Percentiles rank a stretch among this genome's conserved stretches.
phyloP scores from a whole-genome alignment of 1,284 basidiomycete genomes.

The Boletus smithii region DNA sequence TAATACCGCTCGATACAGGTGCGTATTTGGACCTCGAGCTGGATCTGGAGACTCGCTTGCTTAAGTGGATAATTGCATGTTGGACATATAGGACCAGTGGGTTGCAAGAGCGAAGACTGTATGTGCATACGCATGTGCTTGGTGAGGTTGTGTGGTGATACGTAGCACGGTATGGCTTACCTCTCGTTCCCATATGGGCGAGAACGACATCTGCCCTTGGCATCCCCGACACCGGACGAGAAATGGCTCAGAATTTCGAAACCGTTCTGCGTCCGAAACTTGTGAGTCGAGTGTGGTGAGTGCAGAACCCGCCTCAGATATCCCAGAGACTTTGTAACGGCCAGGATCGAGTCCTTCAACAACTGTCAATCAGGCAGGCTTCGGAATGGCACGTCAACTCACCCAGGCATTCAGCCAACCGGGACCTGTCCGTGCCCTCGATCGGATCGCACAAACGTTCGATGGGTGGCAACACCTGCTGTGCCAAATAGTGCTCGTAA shows the following conservation, averaged over 20 bases:
- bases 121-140: too few relatives aligned
- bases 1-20: constrained; percentile 81
- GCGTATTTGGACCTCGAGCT: constrained; percentile 86
- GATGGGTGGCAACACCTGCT: constrained; percentile 92
- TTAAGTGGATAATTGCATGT: constrained; percentile 60
- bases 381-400: constrained; percentile 21
- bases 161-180: constrained; percentile 39
- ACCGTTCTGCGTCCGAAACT: constrained; percentile 85
- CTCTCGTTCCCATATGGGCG: constrained; percentile 61
- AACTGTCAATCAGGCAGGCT: constrained; percentile 1
- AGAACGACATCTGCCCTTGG: constrained; percentile 58
- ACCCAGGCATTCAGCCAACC: constrained; percentile 95
- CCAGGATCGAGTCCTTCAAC: constrained; percentile 77
- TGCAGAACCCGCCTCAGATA: constrained; percentile 57
- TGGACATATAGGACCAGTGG: constrained; percentile 53
- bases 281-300: constrained; percentile 89
- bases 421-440: constrained; percentile 89
- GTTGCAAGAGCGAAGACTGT: constrained; percentile 48
- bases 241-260: constrained; percentile 71
- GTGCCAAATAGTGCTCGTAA: constrained; percentile 88
- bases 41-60: constrained; percentile 67
- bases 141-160: not conserved
- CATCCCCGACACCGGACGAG: constrained; percentile 75
- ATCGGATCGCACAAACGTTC: constrained; percentile 95
- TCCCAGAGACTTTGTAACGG: constrained; percentile 58